These are phyloP conservation scores for Boechera retrofracta DNA, from an alignment of 345 rosid species.

Conservation along the genomic window DNA sequence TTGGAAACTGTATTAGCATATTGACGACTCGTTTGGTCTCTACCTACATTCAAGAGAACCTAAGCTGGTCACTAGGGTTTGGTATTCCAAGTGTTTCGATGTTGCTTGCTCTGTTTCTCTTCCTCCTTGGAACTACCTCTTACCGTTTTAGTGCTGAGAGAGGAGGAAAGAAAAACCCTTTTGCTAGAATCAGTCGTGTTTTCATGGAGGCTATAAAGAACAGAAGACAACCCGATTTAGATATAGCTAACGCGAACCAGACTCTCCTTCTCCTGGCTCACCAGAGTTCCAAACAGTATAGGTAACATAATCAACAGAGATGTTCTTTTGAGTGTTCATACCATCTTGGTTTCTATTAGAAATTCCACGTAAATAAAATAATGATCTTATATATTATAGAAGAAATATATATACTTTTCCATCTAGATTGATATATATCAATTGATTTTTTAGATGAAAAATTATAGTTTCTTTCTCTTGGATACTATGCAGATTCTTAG, in stretches of 20 bases:
- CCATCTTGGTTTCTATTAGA: neutral
- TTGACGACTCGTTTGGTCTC: slow-evolving; percentile 50
- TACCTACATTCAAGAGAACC: slow-evolving; percentile 71
- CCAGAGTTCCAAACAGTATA: slow-evolving; percentile 49
- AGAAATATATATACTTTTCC: neutral
- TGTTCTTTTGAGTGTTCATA: neutral
- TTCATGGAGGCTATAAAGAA: slow-evolving; percentile 43
- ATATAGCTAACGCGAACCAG: slow-evolving; percentile 13
- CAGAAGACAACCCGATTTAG: neutral
- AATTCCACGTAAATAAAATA: too few relatives aligned
- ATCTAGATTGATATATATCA: neutral
- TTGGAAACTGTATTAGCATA: slow-evolving; percentile 58
- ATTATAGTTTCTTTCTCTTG: neutral
- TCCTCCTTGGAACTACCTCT: slow-evolving; percentile 42
- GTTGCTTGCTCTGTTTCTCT: slow-evolving; percentile 43
- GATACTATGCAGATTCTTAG: slow-evolving; percentile 51
- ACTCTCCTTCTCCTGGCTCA: slow-evolving; percentile 29
- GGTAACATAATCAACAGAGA: slow-evolving; percentile 39
- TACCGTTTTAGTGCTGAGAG: slow-evolving; percentile 32
- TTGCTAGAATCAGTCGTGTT: slow-evolving; percentile 45
- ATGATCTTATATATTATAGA: neutral
- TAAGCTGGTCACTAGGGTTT: slow-evolving; percentile 80
- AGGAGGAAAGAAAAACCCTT: slow-evolving; percentile 26
- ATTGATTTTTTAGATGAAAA: neutral
- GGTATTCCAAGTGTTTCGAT: slow-evolving; percentile 45